A percentile compares a stretch with the other conserved stretches of the same genome.
These are phyloP conservation scores for Skeletonema tropicum DNA, from an alignment of 108 stramenopile genomes.

Conservation along the genomic window DNA sequence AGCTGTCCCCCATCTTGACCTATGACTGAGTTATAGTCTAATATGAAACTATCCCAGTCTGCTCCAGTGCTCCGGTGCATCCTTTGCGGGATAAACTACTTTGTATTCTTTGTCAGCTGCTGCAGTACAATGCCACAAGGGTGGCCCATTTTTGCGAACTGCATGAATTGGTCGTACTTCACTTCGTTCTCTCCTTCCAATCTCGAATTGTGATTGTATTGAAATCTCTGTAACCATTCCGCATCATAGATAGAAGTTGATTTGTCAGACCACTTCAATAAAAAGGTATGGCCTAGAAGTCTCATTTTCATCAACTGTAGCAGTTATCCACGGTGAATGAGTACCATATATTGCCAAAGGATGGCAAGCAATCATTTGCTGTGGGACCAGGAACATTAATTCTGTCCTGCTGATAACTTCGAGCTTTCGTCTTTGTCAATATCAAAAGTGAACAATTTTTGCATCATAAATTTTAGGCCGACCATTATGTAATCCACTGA, in stretches of 20 bases:
- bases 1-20: conserved; percentile 13
- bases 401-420: background rate
- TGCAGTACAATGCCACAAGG: conserved; percentile 5
- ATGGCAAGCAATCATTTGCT: conserved; percentile 40
- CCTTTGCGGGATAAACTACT: conserved; percentile 5
- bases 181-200: conserved; percentile 12
- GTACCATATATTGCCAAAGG: conserved; percentile 39
- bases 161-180: conserved; percentile 42
- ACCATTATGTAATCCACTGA: conserved; percentile 31
- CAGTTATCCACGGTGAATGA: conserved; percentile 26
- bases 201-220: conserved; percentile 42
- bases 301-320: background rate
- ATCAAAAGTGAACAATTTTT: conserved; percentile 30
- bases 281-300: conserved; percentile 28
- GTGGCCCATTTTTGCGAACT: conserved; percentile 15
- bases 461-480: conserved; percentile 22
- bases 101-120: conserved; percentile 26
- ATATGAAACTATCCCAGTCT: conserved; percentile 40
- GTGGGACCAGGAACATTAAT: conserved; percentile 37
- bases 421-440: conserved; percentile 1
- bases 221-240: conserved; percentile 55
- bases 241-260: conserved; percentile 55
- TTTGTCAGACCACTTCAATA: conserved; percentile 44
- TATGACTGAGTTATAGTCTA: conserved; percentile 49
- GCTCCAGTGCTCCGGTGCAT: conserved; percentile 8